Percentiles rank a stretch among this genome's conserved stretches.
These are phyloP conservation scores for Aspergillus carbonarius DNA, from an alignment of 2,329 filamentous ascomycete species.

Conservation along the genomic window DNA sequence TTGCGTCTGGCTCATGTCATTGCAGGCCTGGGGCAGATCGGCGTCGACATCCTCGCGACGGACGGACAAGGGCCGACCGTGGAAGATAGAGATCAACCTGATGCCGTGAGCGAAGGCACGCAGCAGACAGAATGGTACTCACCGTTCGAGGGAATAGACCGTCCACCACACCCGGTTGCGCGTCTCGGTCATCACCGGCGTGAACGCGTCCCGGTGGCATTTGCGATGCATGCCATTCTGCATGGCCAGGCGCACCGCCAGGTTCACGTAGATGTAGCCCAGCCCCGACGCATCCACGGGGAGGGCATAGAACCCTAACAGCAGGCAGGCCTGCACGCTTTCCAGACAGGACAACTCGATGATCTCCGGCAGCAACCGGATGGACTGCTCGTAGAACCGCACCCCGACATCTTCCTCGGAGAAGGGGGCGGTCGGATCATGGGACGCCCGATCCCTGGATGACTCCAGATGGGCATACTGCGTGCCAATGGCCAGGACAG, in stretches of 20 bases:
- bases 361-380: constrained; percentile 51
- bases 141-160: constrained; percentile 53
- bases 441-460: constrained; percentile 12
- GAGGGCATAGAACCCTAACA: constrained; percentile 53
- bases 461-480: constrained; percentile 52
- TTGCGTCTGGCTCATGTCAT: constrained; percentile 12
- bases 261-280: constrained; percentile 53
- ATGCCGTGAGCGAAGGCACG: too few relatives aligned
- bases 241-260: constrained; percentile 53
- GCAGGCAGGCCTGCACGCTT: constrained; percentile 54
- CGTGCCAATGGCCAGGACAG: constrained; percentile 52
- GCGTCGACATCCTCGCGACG: constrained; percentile 52
- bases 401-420: constrained; percentile 52
- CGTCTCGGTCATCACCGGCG: constrained; percentile 45
- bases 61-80: constrained; percentile 53
- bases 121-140: too few relatives aligned
- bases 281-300: constrained; percentile 53
- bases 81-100: constrained; percentile 53
- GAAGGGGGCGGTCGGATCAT: constrained; percentile 1
- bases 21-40: constrained; percentile 38
- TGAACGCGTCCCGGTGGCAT: constrained; percentile 44
- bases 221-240: constrained; percentile 57
- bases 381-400: constrained; percentile 53
- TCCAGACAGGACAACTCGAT: constrained; percentile 53
- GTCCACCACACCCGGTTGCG: constrained; percentile 56